Conservation (phyloP, 192 early-diverging fungal species). For the Coemansia sp. region DNA sequence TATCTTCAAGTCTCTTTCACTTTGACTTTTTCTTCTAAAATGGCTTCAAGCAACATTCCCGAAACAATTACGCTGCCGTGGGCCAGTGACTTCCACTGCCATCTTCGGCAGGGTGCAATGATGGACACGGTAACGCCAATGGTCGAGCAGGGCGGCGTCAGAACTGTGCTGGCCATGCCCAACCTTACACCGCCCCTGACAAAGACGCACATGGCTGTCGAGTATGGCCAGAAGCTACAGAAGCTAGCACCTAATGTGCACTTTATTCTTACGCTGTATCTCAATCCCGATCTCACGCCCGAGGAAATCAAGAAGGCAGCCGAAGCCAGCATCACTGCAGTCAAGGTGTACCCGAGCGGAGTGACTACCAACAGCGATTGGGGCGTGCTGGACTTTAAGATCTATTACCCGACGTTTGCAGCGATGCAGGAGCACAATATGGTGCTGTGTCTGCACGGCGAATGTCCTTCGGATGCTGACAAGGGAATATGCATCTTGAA, state of each 20-base stretch:
- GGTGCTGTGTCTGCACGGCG: conserved; percentile 95
- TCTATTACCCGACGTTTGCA: conserved; percentile 90
- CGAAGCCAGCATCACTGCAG: conserved; percentile 79
- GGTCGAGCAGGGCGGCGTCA: conserved; percentile 76
- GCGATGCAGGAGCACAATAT: conserved; percentile 94
- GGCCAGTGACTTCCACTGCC: conserved; percentile 89
- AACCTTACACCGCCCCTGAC: conserved; percentile 91
- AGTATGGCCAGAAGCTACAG: conserved; percentile 79
- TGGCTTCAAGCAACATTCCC: conserved; percentile 1
- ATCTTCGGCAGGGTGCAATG: conserved; percentile 88
- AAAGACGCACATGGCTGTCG: conserved; percentile 81
- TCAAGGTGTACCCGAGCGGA: conserved; percentile 92
- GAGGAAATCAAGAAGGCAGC: conserved; percentile 87
- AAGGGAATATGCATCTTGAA: conserved; percentile 93
- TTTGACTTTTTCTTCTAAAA: background rate
- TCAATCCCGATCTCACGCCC: conserved; percentile 82
- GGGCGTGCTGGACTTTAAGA: conserved; percentile 71
- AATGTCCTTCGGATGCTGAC: conserved; percentile 82
- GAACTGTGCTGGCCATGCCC: conserved; percentile 93
- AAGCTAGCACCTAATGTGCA: conserved; percentile 80
- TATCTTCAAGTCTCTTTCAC: no score
- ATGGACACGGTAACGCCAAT: conserved; percentile 87
- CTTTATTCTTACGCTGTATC: conserved; percentile 92
- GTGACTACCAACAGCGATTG: conserved; percentile 97
- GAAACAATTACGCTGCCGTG: conserved; percentile 64